phyloP scores from a whole-genome alignment of 805 yeast genomes.

The Suhomyces kilbournensis region DNA sequence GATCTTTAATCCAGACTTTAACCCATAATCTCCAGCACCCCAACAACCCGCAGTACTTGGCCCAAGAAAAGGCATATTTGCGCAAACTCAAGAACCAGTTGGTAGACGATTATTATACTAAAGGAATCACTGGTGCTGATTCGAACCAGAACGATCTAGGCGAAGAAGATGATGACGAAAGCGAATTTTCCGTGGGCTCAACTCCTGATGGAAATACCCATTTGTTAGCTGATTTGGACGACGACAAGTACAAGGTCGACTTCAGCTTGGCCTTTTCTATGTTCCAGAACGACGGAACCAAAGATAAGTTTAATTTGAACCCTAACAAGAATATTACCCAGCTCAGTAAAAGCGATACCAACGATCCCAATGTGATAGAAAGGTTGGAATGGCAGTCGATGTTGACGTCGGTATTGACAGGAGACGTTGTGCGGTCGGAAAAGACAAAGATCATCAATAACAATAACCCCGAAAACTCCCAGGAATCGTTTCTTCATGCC shows the following conservation, averaged over 20 bases:
- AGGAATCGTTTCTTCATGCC: constrained; percentile 50
- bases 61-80: constrained; percentile 67
- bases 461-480: constrained; percentile 31
- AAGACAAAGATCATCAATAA: constrained; percentile 70
- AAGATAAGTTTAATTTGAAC: constrained; percentile 6
- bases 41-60: constrained; percentile 41
- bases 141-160: constrained; percentile 25
- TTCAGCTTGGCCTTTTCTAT: constrained; percentile 37
- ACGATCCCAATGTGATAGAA: constrained; percentile 57
- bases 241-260: constrained; percentile 48
- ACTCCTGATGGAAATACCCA: constrained; percentile 30
- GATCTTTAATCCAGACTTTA: constrained; percentile 18
- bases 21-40: constrained; percentile 13
- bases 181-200: constrained; percentile 30
- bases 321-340: constrained; percentile 33
- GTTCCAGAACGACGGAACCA: constrained; percentile 23
- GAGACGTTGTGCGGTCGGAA: constrained; percentile 90
- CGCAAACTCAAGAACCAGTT: constrained; percentile 58
- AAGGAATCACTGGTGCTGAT: constrained; percentile 51
- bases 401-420: constrained; percentile 85
- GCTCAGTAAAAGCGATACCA: constrained; percentile 37
- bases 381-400: constrained; percentile 95
- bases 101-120: constrained; percentile 70
- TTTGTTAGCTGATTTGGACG: constrained; percentile 39
- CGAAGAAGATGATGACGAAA: constrained; percentile 22